These are phyloP conservation scores for Phytophthora macrochlamydospora DNA, from an alignment of 352 stramenopile genomes.

Conservation along the genomic window DNA sequence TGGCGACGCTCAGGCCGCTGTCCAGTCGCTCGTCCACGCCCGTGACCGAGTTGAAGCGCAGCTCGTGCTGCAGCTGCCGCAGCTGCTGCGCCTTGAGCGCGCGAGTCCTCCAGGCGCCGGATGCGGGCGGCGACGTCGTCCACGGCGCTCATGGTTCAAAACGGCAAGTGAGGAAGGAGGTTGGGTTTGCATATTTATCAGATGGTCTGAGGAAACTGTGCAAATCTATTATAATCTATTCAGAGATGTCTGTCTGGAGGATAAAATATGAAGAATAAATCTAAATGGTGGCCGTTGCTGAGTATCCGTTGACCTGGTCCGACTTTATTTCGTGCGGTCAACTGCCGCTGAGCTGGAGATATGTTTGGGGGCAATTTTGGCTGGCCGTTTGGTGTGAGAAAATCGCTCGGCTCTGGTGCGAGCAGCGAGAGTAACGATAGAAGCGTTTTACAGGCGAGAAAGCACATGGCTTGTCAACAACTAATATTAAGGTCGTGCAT, in stretches of 20 bases:
- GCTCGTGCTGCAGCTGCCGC: conserved; percentile 47
- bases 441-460: too few species aligned
- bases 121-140: conserved; percentile 70
- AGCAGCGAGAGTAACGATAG: too few species aligned
- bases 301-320: background rate
- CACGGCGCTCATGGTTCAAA: conserved; percentile 56
- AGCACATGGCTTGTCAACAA: too few species aligned
- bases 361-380: too few species aligned
- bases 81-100: conserved; percentile 53
- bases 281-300: too few species aligned
- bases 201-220: background rate
- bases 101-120: conserved; percentile 51
- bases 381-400: too few species aligned
- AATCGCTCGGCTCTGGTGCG: too few species aligned
- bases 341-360: background rate
- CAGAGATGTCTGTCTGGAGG: background rate
- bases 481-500: too few species aligned
- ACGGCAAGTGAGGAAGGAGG: background rate
- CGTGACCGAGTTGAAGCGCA: conserved; percentile 46
- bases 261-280: background rate
- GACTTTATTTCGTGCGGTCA: conserved; percentile 12
- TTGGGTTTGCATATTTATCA: background rate
- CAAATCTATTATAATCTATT: background rate
- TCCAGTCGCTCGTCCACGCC: conserved; percentile 62
- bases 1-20: conserved; percentile 45